phyloP scores from a whole-genome alignment of 2,329 filamentous ascomycete species.

The Zymoseptoria ardabiliae region DNA sequence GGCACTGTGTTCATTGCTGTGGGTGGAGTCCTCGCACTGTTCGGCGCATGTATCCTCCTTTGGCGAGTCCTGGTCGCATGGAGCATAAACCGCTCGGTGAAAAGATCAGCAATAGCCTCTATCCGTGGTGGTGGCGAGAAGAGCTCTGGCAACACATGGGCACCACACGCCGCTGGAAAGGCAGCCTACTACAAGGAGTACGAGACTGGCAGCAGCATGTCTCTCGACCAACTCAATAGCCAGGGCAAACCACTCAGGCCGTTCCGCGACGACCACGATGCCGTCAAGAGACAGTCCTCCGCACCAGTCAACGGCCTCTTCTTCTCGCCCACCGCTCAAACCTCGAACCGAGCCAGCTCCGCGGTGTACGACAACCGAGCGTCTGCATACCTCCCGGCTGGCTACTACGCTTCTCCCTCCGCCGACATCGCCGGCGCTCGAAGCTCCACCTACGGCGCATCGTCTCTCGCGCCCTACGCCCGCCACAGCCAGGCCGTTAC shows the following conservation, averaged over 20 bases:
- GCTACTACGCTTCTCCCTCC: conserved; percentile 74
- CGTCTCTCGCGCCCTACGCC: conserved; percentile 23
- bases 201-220: conserved; percentile 47
- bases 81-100: conserved; percentile 85
- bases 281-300: conserved; percentile 29
- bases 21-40: conserved; percentile 75
- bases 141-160: conserved; percentile 23
- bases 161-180: conserved; percentile 13
- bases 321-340: conserved; percentile 84
- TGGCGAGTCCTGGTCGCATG: conserved; percentile 87
- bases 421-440: conserved; percentile 36
- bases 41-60: conserved; percentile 71
- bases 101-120: conserved; percentile 71
- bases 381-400: conserved; percentile 78
- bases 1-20: conserved; percentile 96
- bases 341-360: conserved; percentile 31
- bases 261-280: conserved; percentile 19
- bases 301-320: conserved; percentile 70
- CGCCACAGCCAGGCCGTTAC: conserved; percentile 18
- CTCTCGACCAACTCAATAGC: conserved; percentile 45
- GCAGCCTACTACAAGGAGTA: conserved; percentile 35
- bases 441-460: conserved; percentile 38
- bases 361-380: conserved; percentile 48
- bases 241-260: conserved; percentile 33
- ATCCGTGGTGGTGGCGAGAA: conserved; percentile 38